Conservation (phyloP, 1,284 basidiomycete genomes). For the Fistulina hepatica region DNA sequence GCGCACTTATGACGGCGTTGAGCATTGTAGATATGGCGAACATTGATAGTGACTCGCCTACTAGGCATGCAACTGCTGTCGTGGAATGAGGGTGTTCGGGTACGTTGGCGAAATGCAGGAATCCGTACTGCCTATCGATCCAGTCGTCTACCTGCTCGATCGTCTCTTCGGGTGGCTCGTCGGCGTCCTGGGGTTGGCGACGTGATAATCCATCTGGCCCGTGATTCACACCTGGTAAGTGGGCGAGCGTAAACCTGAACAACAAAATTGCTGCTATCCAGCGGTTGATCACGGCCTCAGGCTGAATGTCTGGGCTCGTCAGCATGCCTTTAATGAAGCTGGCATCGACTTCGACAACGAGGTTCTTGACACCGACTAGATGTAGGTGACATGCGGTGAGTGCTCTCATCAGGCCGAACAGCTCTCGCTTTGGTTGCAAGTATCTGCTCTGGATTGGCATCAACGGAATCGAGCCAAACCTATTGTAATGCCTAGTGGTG, state of each 20-base stretch:
- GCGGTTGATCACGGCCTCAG: slow-evolving; percentile 7
- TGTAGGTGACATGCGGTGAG: slow-evolving; percentile 8
- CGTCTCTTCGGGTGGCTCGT: slow-evolving; percentile 3
- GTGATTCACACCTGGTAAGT: slow-evolving; percentile 5
- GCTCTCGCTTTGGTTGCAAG: slow-evolving; percentile 31
- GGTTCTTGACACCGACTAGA: slow-evolving; percentile 3
- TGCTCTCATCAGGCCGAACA: slow-evolving; percentile 20
- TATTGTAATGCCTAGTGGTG: slow-evolving; percentile 11
- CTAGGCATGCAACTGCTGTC: too few species aligned
- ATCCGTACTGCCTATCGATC: slow-evolving; percentile 21
- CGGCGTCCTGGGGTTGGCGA: slow-evolving; percentile 3
- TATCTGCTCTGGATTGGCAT: slow-evolving; percentile 27
- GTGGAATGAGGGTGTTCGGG: slow-evolving; percentile 1
- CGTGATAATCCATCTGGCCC: slow-evolving; percentile 8
- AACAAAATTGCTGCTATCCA: slow-evolving; percentile 8
- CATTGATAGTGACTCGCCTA: too few species aligned
- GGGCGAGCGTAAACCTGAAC: slow-evolving; percentile 8
- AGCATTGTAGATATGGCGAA: too few species aligned
- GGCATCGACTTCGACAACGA: slow-evolving; percentile 8
- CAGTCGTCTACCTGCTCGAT: slow-evolving; percentile 26
- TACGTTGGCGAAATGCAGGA: slow-evolving; percentile 13
- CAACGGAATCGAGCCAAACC: slow-evolving; percentile 27
- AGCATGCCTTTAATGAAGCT: slow-evolving; percentile 10
- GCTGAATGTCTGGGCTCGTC: slow-evolving; percentile 8
- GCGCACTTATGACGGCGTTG: slow-evolving; percentile 4